phyloP scores from a whole-genome alignment of 805 yeast genomes.

The Candida quercuum region DNA sequence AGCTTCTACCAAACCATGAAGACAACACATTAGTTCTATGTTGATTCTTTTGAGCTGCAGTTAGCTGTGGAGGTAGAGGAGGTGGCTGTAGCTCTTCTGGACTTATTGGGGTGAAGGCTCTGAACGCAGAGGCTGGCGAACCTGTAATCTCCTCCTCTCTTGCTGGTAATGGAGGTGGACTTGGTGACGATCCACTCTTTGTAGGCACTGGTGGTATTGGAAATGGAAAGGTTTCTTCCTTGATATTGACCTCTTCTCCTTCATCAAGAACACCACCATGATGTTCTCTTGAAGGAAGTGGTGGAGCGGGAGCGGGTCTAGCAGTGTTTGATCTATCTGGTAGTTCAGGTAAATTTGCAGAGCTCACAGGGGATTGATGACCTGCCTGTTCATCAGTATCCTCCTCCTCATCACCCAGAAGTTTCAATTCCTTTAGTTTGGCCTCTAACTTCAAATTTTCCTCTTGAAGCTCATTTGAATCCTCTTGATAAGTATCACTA shows the following conservation, averaged over 20 bases:
- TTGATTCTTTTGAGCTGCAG: constrained; percentile 17
- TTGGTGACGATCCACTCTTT: constrained; percentile 6
- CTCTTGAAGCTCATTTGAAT: constrained; percentile 1
- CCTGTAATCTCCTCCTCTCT: constrained; percentile 24
- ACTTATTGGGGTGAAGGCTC: constrained; percentile 21
- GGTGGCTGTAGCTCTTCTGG: constrained; percentile 18
- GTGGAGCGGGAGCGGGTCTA: constrained; percentile 1
- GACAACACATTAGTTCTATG: constrained; percentile 19
- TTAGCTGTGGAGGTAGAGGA: constrained; percentile 22
- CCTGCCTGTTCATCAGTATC: background rate
- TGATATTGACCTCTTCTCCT: too few species aligned
- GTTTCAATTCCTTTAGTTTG: constrained; percentile 1
- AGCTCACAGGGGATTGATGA: constrained; percentile 2
- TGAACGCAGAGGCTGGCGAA: too few species aligned
- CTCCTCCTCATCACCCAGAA: background rate
- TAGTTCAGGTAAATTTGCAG: constrained; percentile 2
- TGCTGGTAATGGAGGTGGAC: constrained; percentile 35
- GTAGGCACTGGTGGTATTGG: constrained; percentile 3
- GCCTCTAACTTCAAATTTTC: constrained; percentile 4
- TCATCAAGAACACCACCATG: background rate
- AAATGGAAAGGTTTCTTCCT: background rate
- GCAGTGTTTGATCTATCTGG: constrained; percentile 2
- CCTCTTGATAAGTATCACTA: constrained; percentile 1
- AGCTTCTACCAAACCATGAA: constrained; percentile 18
- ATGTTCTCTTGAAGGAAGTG: constrained; percentile 7